Evolutionary conservation across 495 filamentous ascomycete species (phyloP), one percentile per base, ranked within the genome.

Genomic region (Hypomontagnella submonticulosa): DNA sequence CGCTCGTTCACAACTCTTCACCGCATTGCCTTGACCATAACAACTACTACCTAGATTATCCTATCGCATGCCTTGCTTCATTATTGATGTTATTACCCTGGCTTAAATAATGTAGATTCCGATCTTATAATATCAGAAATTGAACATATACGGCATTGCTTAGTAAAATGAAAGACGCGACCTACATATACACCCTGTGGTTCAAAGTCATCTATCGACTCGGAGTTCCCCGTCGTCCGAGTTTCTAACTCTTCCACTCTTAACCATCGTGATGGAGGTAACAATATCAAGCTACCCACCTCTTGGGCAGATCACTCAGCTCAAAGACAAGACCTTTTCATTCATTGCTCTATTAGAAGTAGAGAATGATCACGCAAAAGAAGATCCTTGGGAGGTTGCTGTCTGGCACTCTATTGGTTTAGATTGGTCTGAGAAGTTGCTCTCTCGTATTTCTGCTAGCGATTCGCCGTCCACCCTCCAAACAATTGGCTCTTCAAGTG

Each of bases 341-440:
- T 89, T 95, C 61, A 87, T 84, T 12, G 90, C 91, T 12, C 75
- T 92, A n/a, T 77, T 97, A 27, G 90, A 92, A 59, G 84, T 87
- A 18, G 86, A 83, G 42, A 80, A 71, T 33, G 78, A 75, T n/a
- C n/a, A n/a, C 48, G 80, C 85, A 32, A 79, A 80, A 1, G 70
- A 84, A 5, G 82, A 88, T 63, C 58, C 75, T 37, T 96, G 90
- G 89, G 83, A 95, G 70, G 83, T 90, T 4, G 82, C 88, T 32
- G 77, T 96, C 1, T 96, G 92, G 92, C 86, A 93, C 68, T 89
- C 85, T 47, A 61, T 64, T 13, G 75, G 73, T 13, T 61, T 67
- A 4, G 66, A 81, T 32, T 89, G 87, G 87, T 55, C 66, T 37
- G 83, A 84, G 63, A 73, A 73, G 16, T 40, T 55, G 12, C 73